These are phyloP conservation scores for Globisporangium barbulae DNA, from an alignment of 352 stramenopile genomes.

Conservation along the genomic window DNA sequence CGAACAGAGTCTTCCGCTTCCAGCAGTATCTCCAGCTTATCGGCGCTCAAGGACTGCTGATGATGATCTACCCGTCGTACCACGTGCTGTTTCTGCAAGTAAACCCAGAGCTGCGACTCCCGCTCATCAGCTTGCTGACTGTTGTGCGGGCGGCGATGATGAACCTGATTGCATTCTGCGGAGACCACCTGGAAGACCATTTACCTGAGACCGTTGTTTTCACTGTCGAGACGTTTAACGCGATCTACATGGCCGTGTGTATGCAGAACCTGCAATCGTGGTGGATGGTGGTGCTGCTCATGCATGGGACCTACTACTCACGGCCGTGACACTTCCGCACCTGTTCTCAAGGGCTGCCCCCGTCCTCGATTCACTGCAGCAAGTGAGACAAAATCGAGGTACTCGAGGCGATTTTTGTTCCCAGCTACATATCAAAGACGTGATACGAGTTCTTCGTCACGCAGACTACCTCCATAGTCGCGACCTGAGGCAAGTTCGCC, in stretches of 20 bases:
- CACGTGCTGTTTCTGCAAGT: background rate
- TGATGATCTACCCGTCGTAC: background rate
- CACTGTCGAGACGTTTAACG: conserved; percentile 1
- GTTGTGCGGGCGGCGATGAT: background rate
- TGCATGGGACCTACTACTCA: background rate
- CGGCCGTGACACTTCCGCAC: background rate
- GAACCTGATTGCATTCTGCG: background rate
- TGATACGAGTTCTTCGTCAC: background rate
- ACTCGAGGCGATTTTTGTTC: background rate
- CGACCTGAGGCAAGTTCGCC: background rate
- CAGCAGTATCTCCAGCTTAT: background rate
- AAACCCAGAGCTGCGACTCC: background rate
- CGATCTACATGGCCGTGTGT: background rate
- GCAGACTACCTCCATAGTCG: background rate
- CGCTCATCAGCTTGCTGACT: background rate
- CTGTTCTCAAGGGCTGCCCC: background rate
- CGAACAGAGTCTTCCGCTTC: background rate
- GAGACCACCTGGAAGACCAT: background rate
- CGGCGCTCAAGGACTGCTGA: background rate
- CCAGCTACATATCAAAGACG: background rate
- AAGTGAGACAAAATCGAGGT: background rate
- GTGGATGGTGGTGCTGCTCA: background rate
- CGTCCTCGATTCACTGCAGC: background rate
- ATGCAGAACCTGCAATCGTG: background rate
- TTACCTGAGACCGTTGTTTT: background rate